Evolutionary conservation across 192 early-diverging fungal genomes (phyloP).

Genomic region (Coemansia sp.): DNA sequence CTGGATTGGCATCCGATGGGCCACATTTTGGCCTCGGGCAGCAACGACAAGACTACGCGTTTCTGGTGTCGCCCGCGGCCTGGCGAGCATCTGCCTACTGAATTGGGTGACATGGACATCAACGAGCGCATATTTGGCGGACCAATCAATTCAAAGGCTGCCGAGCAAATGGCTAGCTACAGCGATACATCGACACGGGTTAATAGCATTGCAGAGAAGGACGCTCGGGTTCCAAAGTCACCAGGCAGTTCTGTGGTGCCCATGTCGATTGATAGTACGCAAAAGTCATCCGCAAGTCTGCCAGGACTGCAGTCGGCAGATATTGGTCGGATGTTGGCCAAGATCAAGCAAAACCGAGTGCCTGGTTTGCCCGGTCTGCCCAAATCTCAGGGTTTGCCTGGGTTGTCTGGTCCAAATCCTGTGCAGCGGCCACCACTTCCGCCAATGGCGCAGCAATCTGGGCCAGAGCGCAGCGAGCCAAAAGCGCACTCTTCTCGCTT

Average conservation of each 20-base stretch:
- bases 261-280: neutral
- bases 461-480: neutral
- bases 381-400: neutral
- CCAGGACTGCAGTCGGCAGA: slow-evolving; percentile 39
- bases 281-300: slow-evolving; percentile 7
- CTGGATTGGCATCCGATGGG: slow-evolving; percentile 97
- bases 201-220: neutral
- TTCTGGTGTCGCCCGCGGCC: slow-evolving; percentile 96
- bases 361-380: slow-evolving; percentile 21
- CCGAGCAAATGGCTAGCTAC: slow-evolving; percentile 20
- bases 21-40: slow-evolving; percentile 89
- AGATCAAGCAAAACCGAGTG: slow-evolving; percentile 29
- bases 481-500: neutral
- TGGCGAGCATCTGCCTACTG: slow-evolving; percentile 57
- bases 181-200: neutral
- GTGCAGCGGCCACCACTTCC: neutral
- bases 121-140: slow-evolving; percentile 42
- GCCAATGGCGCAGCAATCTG: neutral
- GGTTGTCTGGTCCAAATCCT: neutral
- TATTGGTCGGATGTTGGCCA: slow-evolving; percentile 39
- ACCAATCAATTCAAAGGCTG: slow-evolving; percentile 18
- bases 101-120: slow-evolving; percentile 30
- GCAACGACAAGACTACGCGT: slow-evolving; percentile 94
- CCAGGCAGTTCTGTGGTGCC: neutral
- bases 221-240: neutral